A percentile compares a stretch with the other conserved stretches of the same genome.
Conservation (phyloP, 768 basidiomycete genomes). For the Agaricus blazei region DNA sequence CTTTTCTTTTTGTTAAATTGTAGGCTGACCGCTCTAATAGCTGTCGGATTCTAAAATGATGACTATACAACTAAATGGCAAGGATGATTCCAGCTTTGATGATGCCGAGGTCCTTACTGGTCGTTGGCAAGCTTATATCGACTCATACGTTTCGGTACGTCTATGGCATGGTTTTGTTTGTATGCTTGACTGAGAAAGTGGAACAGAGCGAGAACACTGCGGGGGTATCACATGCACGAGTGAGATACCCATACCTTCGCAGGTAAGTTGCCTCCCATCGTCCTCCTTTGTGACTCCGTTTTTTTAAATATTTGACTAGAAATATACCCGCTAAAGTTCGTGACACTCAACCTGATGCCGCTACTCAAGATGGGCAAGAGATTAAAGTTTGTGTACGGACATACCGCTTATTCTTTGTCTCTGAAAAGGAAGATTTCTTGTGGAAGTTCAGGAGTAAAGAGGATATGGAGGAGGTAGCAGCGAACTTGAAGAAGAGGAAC, state of each 20-base stretch:
- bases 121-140: constrained; percentile 77
- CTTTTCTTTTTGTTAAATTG: not conserved
- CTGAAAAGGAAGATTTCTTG: constrained; percentile 60
- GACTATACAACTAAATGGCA: constrained; percentile 73
- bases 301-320: constrained; percentile 20
- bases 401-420: constrained; percentile 77
- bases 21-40: constrained; percentile 27
- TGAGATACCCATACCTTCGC: constrained; percentile 59
- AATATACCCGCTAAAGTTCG: constrained; percentile 31
- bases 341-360: constrained; percentile 36
- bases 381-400: constrained; percentile 83
- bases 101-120: constrained; percentile 73
- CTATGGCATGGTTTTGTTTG: not conserved
- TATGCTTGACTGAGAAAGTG: not conserved
- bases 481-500: constrained; percentile 26
- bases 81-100: constrained; percentile 71
- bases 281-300: not conserved
- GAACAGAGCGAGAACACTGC: constrained; percentile 54
- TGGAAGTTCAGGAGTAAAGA: constrained; percentile 39
- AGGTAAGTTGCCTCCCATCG: constrained; percentile 35
- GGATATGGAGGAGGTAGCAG: constrained; percentile 30
- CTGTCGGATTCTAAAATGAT: constrained; percentile 60
- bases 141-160: constrained; percentile 66
- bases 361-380: constrained; percentile 60
- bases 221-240: constrained; percentile 40